Conservation (phyloP, 2,329 filamentous ascomycete genomes). For the Drechslerella coelobrocha region DNA sequence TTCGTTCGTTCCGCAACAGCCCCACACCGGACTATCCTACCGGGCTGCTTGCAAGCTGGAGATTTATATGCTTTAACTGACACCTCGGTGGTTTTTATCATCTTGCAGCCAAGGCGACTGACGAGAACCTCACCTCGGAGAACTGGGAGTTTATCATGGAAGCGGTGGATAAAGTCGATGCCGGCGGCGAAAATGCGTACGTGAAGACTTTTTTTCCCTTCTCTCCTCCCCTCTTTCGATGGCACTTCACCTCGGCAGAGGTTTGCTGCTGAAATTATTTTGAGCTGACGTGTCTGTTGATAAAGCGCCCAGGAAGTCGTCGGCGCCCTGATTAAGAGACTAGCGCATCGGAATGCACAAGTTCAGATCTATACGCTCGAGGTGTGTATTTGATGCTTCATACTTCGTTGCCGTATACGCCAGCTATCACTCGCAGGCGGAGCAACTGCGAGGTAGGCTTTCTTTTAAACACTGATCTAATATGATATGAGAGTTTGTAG, state of each 20-base stretch:
- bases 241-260: constrained; percentile 7
- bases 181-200: constrained; percentile 59
- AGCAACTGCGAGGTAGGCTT: background rate
- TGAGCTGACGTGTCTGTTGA: constrained; percentile 1
- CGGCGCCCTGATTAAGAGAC: constrained; percentile 85
- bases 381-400: constrained; percentile 60
- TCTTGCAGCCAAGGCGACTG: constrained; percentile 77
- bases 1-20: background rate
- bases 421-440: background rate
- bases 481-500: constrained; percentile 60
- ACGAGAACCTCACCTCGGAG: constrained; percentile 93
- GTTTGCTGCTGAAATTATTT: background rate
- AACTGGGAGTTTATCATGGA: constrained; percentile 69
- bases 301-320: constrained; percentile 78
- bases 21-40: background rate
- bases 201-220: constrained; percentile 20
- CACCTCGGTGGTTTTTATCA: constrained; percentile 8
- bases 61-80: background rate
- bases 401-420: constrained; percentile 10
- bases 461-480: constrained; percentile 30
- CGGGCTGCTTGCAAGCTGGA: background rate
- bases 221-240: background rate
- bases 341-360: constrained; percentile 93
- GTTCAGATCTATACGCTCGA: constrained; percentile 94
- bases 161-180: constrained; percentile 59